Evolutionary conservation across 805 yeast species (phyloP).

Genomic region (Pichia pseudocactophila): DNA sequence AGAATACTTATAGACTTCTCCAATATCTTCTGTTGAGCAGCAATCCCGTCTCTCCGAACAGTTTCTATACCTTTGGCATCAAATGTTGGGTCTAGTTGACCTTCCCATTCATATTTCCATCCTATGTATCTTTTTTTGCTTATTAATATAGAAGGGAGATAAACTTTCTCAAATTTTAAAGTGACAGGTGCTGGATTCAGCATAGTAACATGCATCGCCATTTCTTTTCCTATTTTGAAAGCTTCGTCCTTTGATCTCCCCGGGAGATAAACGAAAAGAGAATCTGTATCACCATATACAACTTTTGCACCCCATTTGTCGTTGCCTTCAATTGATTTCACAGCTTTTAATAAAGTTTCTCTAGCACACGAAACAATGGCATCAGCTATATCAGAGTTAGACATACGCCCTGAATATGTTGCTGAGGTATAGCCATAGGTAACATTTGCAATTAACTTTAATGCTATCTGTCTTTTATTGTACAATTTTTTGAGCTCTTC

Average conservation of each 20-base stretch:
- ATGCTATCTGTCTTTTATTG: constrained; percentile 74
- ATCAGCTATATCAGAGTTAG: constrained; percentile 91
- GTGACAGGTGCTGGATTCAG: constrained; percentile 73
- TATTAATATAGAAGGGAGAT: constrained; percentile 73
- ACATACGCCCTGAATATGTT: constrained; percentile 94
- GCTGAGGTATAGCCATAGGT: constrained; percentile 96
- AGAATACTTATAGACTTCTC: constrained; percentile 59
- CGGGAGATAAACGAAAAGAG: constrained; percentile 83
- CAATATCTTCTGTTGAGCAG: constrained; percentile 79
- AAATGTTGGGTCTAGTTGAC: constrained; percentile 53
- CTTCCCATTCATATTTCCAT: constrained; percentile 53
- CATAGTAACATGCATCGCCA: constrained; percentile 56
- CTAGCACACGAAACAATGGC: constrained; percentile 88
- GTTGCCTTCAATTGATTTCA: constrained; percentile 52
- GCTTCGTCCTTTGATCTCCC: constrained; percentile 75
- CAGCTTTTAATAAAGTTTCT: constrained; percentile 68
- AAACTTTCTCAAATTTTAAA: constrained; percentile 86
- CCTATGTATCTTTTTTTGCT: constrained; percentile 93
- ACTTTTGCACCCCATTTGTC: constrained; percentile 78
- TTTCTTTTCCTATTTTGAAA: constrained; percentile 59
- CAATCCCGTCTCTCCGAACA: constrained; percentile 87
- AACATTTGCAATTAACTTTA: constrained; percentile 87
- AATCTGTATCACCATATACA: constrained; percentile 95
- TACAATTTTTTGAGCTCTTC: constrained; percentile 45
- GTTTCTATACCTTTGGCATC: constrained; percentile 98